phyloP scores from a whole-genome alignment of 2,329 filamentous ascomycete genomes.

The Cercospora sp. region DNA sequence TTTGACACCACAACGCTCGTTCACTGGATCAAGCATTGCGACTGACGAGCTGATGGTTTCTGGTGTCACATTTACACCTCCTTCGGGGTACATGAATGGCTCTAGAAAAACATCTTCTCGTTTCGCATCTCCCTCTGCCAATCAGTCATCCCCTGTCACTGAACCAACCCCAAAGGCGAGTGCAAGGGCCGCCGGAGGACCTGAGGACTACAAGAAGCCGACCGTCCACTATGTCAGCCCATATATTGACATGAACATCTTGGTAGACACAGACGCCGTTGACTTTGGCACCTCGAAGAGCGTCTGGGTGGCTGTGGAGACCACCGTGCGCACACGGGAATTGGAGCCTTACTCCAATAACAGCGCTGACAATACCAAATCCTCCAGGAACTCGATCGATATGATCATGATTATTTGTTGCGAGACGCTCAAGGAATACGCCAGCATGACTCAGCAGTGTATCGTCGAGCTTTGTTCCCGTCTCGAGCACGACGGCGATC shows the following conservation, averaged over 20 bases:
- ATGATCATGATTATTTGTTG: conserved; percentile 21
- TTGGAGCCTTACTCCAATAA: conserved; percentile 7
- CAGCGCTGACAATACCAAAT: background rate
- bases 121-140: conserved; percentile 21
- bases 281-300: conserved; percentile 31
- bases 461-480: conserved; percentile 24
- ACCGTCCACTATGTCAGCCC: conserved; percentile 24
- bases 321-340: conserved; percentile 29
- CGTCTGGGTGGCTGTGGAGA: conserved; percentile 37
- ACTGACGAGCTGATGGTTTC: conserved; percentile 26
- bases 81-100: conserved; percentile 8
- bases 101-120: conserved; percentile 15
- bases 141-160: conserved; percentile 18
- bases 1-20: conserved; percentile 27
- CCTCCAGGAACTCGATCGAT: conserved; percentile 17
- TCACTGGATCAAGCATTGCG: conserved; percentile 34
- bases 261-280: conserved; percentile 27
- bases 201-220: background rate
- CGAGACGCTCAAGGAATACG: conserved; percentile 10
- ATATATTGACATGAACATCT: conserved; percentile 33
- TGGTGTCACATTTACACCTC: conserved; percentile 21
- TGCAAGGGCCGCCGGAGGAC: background rate
- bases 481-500: conserved; percentile 19
- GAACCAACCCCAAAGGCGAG: conserved; percentile 28
- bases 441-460: conserved; percentile 18